phyloP scores from a whole-genome alignment of 2,329 filamentous ascomycete genomes.

The Cladophialophora chaetospira region DNA sequence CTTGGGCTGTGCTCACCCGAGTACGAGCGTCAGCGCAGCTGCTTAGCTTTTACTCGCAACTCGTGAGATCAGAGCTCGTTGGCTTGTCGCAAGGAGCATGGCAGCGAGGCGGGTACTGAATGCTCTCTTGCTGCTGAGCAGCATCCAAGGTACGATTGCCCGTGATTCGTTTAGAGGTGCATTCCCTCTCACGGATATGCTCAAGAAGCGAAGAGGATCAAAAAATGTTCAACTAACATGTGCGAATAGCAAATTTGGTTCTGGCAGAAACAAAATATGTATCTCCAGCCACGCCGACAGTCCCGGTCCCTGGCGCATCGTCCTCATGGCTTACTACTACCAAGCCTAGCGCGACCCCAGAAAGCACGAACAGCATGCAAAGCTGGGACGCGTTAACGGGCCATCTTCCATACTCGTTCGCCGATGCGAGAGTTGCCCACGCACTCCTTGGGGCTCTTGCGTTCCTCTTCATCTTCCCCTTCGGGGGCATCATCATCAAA shows the following conservation, averaged over 20 bases:
- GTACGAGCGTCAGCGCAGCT: neutral
- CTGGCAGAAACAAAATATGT: neutral
- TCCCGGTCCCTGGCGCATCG: slow-evolving; percentile 4
- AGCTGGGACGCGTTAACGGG: too few relatives aligned
- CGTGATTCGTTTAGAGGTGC: slow-evolving; percentile 10
- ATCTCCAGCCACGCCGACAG: slow-evolving; percentile 10
- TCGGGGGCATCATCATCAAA: slow-evolving; percentile 35
- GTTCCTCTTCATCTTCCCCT: slow-evolving; percentile 36
- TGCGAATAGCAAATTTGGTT: neutral
- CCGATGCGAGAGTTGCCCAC: slow-evolving; percentile 30
- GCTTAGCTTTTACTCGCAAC: too few relatives aligned
- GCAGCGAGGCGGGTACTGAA: neutral
- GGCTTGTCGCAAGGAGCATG: neutral
- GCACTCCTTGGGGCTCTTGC: slow-evolving; percentile 32
- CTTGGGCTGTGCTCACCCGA: neutral
- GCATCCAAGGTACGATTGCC: slow-evolving; percentile 8
- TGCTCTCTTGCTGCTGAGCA: neutral
- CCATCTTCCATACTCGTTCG: slow-evolving; percentile 15
- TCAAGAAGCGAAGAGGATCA: too few relatives aligned
- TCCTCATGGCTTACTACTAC: slow-evolving; percentile 6
- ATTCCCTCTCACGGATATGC: too few relatives aligned
- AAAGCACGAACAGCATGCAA: neutral
- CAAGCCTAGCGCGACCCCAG: neutral
- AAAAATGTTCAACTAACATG: too few relatives aligned
- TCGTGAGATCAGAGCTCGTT: neutral